Evolutionary conservation across 2,329 filamentous ascomycete species (phyloP).

Genomic region (Byssoonygena ceratinophila): DNA sequence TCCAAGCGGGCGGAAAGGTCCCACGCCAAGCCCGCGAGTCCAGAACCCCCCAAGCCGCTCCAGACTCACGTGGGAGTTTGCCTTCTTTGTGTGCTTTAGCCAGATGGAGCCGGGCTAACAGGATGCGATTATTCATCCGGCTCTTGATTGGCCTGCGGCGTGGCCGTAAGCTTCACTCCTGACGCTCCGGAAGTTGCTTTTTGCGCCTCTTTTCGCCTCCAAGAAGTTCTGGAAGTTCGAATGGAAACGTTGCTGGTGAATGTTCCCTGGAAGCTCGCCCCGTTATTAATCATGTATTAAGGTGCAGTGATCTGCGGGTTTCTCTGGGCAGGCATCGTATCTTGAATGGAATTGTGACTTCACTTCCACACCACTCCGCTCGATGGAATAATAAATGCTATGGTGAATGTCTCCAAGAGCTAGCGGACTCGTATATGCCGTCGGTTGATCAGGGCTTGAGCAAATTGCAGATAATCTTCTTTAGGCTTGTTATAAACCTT

Average conservation of each 20-base stretch:
- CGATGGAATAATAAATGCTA: neutral
- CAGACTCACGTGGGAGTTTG: constrained; percentile 7
- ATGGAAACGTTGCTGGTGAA: neutral
- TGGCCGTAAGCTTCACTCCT: neutral
- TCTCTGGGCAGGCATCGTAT: neutral
- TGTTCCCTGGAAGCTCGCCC: constrained; percentile 6
- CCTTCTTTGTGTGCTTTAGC: constrained; percentile 8
- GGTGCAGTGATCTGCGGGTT: neutral
- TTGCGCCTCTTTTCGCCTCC: constrained; percentile 6
- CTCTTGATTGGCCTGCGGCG: constrained; percentile 2
- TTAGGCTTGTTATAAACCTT: constrained; percentile 7
- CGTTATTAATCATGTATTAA: neutral
- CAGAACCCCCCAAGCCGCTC: constrained; percentile 1
- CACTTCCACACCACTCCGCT: neutral
- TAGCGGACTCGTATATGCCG: constrained; percentile 8
- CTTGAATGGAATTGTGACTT: neutral
- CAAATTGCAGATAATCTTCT: constrained; percentile 5
- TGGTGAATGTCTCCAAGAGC: neutral
- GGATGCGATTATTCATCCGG: constrained; percentile 1
- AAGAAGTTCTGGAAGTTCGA: constrained; percentile 8
- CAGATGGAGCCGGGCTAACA: neutral
- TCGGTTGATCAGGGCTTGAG: neutral
- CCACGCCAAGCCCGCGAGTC: constrained; percentile 7
- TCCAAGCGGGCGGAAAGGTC: neutral
- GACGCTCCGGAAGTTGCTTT: neutral